These are phyloP conservation scores for Platismatia glauca DNA, from an alignment of 495 filamentous ascomycete genomes.

Conservation along the genomic window DNA sequence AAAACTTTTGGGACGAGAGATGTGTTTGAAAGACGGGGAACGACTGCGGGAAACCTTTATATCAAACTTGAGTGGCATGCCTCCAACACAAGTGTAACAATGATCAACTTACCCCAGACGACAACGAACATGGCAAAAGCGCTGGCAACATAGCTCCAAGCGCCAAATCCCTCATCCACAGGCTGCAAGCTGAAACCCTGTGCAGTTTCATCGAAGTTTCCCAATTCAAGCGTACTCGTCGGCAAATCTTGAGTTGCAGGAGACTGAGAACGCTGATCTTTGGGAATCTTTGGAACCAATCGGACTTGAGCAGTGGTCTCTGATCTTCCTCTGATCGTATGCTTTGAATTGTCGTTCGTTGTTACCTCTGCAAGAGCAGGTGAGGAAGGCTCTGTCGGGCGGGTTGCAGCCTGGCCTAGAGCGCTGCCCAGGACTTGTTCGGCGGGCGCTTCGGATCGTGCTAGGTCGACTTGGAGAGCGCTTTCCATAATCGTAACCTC, in stretches of 20 bases:
- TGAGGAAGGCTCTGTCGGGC: neutral
- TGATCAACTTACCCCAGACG: slow-evolving; percentile 15
- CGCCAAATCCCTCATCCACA: slow-evolving; percentile 19
- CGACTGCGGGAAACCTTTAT: slow-evolving; percentile 4
- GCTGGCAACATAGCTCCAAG: slow-evolving; percentile 21
- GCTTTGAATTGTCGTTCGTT: neutral
- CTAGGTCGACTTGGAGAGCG: slow-evolving; percentile 13
- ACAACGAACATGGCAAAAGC: slow-evolving; percentile 21
- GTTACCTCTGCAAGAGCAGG: neutral
- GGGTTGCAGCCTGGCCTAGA: slow-evolving; percentile 6
- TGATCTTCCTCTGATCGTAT: slow-evolving; percentile 7
- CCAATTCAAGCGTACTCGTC: neutral
- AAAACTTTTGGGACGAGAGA: slow-evolving; percentile 9
- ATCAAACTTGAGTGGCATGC: neutral
- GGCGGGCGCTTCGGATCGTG: slow-evolving; percentile 13
- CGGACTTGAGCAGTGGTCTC: slow-evolving; percentile 15
- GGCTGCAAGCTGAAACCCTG: slow-evolving; percentile 13
- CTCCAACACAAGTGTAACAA: neutral
- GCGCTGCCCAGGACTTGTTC: slow-evolving; percentile 15
- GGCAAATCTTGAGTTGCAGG: neutral
- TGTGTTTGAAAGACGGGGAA: slow-evolving; percentile 13
- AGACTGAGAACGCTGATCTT: neutral
- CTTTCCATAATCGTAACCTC: slow-evolving; percentile 12
- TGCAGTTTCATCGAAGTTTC: slow-evolving; percentile 9
- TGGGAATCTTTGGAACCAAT: slow-evolving; percentile 11